phyloP scores from a whole-genome alignment of 805 yeast species.

The Cyberlindnera americana region DNA sequence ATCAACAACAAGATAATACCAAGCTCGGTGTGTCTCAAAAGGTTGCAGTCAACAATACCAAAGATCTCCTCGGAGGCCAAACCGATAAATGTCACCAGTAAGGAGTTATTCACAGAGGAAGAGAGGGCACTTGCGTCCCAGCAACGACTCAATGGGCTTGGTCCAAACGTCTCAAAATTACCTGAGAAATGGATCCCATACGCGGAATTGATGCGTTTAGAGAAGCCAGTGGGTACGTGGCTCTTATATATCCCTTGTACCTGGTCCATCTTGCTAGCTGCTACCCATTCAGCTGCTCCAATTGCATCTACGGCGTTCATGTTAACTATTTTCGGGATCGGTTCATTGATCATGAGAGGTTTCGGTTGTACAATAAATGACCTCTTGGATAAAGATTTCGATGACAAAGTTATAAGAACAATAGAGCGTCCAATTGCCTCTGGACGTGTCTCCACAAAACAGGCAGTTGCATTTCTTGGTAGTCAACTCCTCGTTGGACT shows the following conservation, averaged over 20 bases:
- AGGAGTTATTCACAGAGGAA: constrained; percentile 17
- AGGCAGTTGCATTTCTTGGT: constrained; percentile 68
- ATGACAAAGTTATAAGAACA: constrained; percentile 82
- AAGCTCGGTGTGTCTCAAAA: neutral
- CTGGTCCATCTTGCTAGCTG: constrained; percentile 93
- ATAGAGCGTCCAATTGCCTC: constrained; percentile 91
- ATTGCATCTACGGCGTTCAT: constrained; percentile 56
- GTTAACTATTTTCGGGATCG: constrained; percentile 70
- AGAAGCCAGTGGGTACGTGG: constrained; percentile 95
- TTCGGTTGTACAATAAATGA: constrained; percentile 98
- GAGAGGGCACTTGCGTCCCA: constrained; percentile 34
- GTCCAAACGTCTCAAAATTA: constrained; percentile 52
- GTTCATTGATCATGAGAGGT: constrained; percentile 91
- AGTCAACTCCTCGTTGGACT: constrained; percentile 75
- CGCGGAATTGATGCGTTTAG: constrained; percentile 87
- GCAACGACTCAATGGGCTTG: constrained; percentile 38
- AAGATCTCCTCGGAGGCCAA: neutral
- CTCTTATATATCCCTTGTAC: constrained; percentile 78
- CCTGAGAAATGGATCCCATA: constrained; percentile 82
- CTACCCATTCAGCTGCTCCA: constrained; percentile 68
- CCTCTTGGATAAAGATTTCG: constrained; percentile 77
- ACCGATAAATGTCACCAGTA: neutral
- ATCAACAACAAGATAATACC: neutral
- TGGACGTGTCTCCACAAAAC: constrained; percentile 66
- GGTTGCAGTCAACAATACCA: neutral